Percentiles rank a stretch among this genome's conserved stretches.
These are phyloP conservation scores for Suillus sp. DNA, from an alignment of 768 basidiomycete species.

Conservation along the genomic window DNA sequence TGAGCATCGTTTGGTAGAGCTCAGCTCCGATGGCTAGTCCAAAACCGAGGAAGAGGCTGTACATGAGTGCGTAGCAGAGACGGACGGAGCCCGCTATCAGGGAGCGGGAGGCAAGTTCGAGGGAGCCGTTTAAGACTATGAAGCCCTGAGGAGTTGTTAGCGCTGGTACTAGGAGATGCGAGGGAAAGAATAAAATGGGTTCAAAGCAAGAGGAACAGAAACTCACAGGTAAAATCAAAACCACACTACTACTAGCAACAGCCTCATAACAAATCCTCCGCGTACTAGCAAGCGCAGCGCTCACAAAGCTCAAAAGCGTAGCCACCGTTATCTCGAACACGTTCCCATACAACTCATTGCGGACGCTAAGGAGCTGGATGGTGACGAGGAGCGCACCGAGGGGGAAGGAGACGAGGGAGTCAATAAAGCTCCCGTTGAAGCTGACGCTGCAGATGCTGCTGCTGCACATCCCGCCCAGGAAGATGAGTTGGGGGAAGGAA, in stretches of 20 bases:
- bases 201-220: too few relatives aligned
- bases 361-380: constrained; percentile 69
- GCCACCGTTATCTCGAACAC: constrained; percentile 86
- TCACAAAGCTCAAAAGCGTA: constrained; percentile 75
- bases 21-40: constrained; percentile 81
- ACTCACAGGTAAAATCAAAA: constrained; percentile 76
- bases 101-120: constrained; percentile 79
- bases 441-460: constrained; percentile 71
- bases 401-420: constrained; percentile 70
- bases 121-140: constrained; percentile 68
- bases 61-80: constrained; percentile 77
- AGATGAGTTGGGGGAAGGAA: constrained; percentile 55
- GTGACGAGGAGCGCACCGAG: constrained; percentile 74
- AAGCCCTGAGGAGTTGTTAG: constrained; percentile 45
- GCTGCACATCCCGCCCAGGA: constrained; percentile 80
- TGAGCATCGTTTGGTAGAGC: constrained; percentile 60
- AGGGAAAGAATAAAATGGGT: background rate
- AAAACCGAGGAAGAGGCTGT: constrained; percentile 78
- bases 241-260: constrained; percentile 73
- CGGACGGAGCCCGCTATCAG: constrained; percentile 85
- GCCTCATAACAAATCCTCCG: constrained; percentile 81
- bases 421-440: constrained; percentile 78
- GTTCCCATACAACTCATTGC: constrained; percentile 78
- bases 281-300: constrained; percentile 72
- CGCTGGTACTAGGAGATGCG: background rate